These are phyloP conservation scores for Cnidoscolus chayamansa DNA, from an alignment of 441 rosid species.

Conservation along the genomic window DNA sequence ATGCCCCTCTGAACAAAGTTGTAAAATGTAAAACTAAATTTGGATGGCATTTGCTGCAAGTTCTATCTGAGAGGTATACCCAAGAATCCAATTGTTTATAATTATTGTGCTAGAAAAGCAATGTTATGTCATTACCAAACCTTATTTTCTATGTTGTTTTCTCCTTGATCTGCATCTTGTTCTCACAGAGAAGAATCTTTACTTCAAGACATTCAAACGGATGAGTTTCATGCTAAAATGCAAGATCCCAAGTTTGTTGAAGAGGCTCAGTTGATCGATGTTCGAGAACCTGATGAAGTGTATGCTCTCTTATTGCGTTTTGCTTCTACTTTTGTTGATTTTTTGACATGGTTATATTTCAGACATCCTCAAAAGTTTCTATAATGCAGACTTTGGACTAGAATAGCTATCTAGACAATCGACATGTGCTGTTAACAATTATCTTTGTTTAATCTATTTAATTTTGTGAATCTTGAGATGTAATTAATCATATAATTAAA, in stretches of 20 bases:
- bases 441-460: neutral
- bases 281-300: conserved; percentile 91
- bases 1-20: conserved; percentile 59
- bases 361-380: neutral
- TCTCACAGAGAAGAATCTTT: conserved; percentile 44
- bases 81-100: conserved; percentile 14
- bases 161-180: conserved; percentile 13
- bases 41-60: conserved; percentile 92
- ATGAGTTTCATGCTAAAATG: conserved; percentile 67
- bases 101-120: conserved; percentile 10
- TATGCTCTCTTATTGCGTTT: conserved; percentile 29
- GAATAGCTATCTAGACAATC: neutral
- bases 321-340: neutral
- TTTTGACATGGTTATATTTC: neutral
- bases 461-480: too few relatives aligned
- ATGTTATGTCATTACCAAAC: conserved; percentile 4
- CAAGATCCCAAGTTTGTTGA: conserved; percentile 68
- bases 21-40: conserved; percentile 75
- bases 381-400: neutral
- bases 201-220: conserved; percentile 56
- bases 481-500: neutral
- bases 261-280: conserved; percentile 81
- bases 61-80: conserved; percentile 75
- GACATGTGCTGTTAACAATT: neutral
- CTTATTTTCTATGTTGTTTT: conserved; percentile 13